Conservation (phyloP, 169 alveolate genomes). For the Eimeria maxima region DNA sequence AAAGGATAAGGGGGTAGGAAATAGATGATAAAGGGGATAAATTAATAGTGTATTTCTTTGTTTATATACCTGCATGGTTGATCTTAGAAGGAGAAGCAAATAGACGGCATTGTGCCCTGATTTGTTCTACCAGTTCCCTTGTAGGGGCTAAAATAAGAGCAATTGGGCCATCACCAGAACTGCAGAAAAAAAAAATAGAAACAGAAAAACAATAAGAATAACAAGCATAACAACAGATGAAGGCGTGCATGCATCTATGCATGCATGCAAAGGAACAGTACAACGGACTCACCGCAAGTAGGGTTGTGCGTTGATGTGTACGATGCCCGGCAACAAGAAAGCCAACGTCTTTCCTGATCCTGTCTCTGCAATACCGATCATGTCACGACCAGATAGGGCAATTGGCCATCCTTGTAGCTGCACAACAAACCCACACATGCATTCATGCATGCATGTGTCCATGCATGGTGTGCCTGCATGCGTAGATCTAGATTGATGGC, state of each 20-base stretch:
- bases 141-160: constrained; percentile 97
- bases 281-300: too few species aligned
- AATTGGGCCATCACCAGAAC: constrained; percentile 69
- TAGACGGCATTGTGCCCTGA: constrained; percentile 85
- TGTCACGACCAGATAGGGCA: constrained; percentile 95
- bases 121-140: constrained; percentile 98
- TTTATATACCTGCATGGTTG: constrained; percentile 40
- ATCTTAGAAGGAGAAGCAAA: constrained; percentile 49
- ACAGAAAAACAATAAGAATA: too few species aligned
- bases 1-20: too few species aligned
- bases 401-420: too few species aligned
- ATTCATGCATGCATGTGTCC: constrained; percentile 29
- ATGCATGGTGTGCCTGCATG: background rate
- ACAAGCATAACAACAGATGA: too few species aligned
- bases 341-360: constrained; percentile 99
- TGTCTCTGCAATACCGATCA: constrained; percentile 98
- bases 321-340: constrained; percentile 97
- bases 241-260: constrained; percentile 85
- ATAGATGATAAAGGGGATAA: too few species aligned
- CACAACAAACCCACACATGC: too few species aligned
- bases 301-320: too few species aligned
- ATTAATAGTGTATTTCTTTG: too few species aligned
- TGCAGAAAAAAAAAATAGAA: too few species aligned
- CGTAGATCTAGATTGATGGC: constrained; percentile 92
- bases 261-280: too few species aligned